Percentiles rank a stretch among this genome's conserved stretches.
Conservation (phyloP, 73 alveolate species). For the Tetrahymena malaccensis region DNA sequence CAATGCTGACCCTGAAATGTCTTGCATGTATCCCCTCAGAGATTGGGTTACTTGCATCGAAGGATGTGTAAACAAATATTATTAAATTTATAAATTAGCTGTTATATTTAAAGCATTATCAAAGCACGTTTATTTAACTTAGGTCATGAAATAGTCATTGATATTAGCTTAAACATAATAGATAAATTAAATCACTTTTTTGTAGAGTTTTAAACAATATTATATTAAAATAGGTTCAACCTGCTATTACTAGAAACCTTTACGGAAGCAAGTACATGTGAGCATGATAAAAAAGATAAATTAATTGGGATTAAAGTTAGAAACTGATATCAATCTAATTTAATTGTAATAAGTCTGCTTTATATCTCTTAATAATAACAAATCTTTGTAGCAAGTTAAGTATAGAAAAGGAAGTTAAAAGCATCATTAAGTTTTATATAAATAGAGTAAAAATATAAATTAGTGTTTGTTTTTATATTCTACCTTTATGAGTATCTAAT, state of each 20-base stretch:
- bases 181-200: background rate
- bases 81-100: background rate
- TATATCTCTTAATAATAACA: background rate
- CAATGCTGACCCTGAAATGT: constrained; percentile 60
- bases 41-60: constrained; percentile 64
- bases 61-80: constrained; percentile 48
- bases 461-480: background rate
- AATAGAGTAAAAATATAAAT: background rate
- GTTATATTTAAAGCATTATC: background rate
- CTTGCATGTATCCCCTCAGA: constrained; percentile 73
- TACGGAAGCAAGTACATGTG: background rate
- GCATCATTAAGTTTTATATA: background rate
- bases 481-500: background rate
- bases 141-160: background rate
- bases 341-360: background rate
- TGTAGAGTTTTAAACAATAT: background rate
- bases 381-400: background rate
- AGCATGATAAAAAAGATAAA: background rate
- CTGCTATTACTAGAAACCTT: background rate
- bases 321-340: background rate
- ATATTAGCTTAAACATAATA: background rate
- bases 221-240: background rate
- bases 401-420: background rate
- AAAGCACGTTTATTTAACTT: background rate
- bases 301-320: background rate